These are phyloP conservation scores for Colletotrichum theobromicola DNA, from an alignment of 2,329 filamentous ascomycete species.

Conservation along the genomic window DNA sequence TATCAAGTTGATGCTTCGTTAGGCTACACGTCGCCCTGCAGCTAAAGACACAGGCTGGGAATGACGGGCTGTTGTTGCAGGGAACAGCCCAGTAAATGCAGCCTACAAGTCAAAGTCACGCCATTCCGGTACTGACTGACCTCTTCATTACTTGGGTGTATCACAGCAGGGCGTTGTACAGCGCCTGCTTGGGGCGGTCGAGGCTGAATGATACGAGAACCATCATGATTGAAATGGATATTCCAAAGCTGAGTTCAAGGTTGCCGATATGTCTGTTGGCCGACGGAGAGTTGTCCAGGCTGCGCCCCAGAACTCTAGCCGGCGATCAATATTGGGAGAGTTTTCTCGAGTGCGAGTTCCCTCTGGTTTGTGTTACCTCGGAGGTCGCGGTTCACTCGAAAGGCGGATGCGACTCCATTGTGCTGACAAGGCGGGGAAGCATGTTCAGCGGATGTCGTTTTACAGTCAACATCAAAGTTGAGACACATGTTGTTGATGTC, in stretches of 20 bases:
- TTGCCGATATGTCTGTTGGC: neutral
- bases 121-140: neutral
- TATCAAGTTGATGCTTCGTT: neutral
- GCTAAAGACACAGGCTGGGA: neutral
- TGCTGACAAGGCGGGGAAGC: neutral
- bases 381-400: neutral
- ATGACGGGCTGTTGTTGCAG: neutral
- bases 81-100: constrained; percentile 5
- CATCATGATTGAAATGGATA: neutral
- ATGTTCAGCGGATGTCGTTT: neutral
- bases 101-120: constrained; percentile 6
- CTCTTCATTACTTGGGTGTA: neutral
- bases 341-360: neutral
- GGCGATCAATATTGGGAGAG: neutral
- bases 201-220: neutral
- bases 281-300: neutral
- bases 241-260: neutral
- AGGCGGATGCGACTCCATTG: neutral
- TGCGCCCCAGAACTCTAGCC: constrained; percentile 13
- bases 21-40: constrained; percentile 4
- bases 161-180: neutral
- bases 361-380: neutral
- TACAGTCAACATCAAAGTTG: neutral
- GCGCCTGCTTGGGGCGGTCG: neutral
- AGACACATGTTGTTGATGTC: neutral